Evolutionary conservation across 2,329 filamentous ascomycete species (phyloP).

Genomic region (Aspergillus udagawae): DNA sequence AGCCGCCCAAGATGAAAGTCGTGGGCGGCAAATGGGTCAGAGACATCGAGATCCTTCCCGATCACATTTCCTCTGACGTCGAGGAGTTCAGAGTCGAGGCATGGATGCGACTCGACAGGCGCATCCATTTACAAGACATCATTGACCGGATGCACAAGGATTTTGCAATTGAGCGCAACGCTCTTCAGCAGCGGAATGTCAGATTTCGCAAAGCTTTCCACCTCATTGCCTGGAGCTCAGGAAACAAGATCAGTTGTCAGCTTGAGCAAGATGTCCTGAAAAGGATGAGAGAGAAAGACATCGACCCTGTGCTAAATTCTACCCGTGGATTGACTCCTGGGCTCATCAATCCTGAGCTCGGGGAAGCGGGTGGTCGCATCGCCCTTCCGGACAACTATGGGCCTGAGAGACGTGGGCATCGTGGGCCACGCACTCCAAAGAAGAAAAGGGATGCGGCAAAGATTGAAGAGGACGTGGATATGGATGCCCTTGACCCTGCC

Average conservation of each 20-base stretch:
- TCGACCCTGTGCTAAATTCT: conserved; percentile 12
- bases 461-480: not conserved
- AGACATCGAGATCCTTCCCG: conserved; percentile 23
- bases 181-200: conserved; percentile 25
- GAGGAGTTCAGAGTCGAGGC: conserved; percentile 30
- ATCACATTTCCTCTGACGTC: conserved; percentile 27
- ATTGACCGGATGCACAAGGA: conserved; percentile 22
- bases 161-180: conserved; percentile 17
- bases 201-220: conserved; percentile 23
- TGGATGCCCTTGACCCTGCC: not conserved
- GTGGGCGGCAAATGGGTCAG: conserved; percentile 14
- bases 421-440: not conserved
- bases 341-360: conserved; percentile 13
- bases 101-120: conserved; percentile 27
- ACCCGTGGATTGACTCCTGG: conserved; percentile 22
- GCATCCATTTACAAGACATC: conserved; percentile 26
- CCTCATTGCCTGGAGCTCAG: conserved; percentile 25
- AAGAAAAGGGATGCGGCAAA: not conserved
- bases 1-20: conserved; percentile 3
- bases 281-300: conserved; percentile 4
- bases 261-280: conserved; percentile 4
- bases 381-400: conserved; percentile 7
- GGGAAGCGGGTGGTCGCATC: conserved; percentile 19
- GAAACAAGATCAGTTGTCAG: conserved; percentile 18
- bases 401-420: not conserved